Evolutionary conservation across 2,329 filamentous ascomycete species (phyloP), one percentile per base, ranked within the genome.

Genomic region (Daldinia eschscholtzii): DNA sequence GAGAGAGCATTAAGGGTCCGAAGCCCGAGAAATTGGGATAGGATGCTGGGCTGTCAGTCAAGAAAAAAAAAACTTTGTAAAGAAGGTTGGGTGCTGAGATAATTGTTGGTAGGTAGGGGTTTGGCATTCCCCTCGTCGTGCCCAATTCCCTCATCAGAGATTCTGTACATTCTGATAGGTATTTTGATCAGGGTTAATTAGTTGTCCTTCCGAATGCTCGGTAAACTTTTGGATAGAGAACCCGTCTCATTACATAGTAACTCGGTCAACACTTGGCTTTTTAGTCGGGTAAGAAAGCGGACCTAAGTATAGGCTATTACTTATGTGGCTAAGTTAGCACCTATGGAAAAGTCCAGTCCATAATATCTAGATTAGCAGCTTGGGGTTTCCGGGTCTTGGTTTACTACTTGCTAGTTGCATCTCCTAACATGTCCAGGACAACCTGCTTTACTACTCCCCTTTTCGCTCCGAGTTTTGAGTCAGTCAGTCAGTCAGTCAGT

Each of bases 141-240:
- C 52, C 53, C 66, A 66, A 71, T 69, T 69, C 63, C 63, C 63
- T 59, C 57, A 56, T 33, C 56, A 18, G 37, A 23, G 20, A 23
- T 23, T 39, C 12, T 52, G 39, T 10, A n/a, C 35, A 39, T 39
- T 39, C 10, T 39, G 13, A 39, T 39, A 39, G 35, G 35, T 39
- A 39, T 39, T 39, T 39, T 15, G 15, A 12, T 39, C 13, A 39
- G 35, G 10, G 35, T 39, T 39, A 30, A n/a, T 42, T 30, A 56
- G 52, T 57, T 65, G 53, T 62, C 41, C 61, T 23, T 62, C 60
- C 66, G 58, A 61, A 35, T 55, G 41, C 56, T 65, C 68, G 68
- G 65, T 68, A 70, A 63, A 57, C 64, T 57, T 64, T 61, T 57
- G 42, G 59, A 63, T 57, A 61, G 62, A 57, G 59, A 46, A 33